Conservation (phyloP, 192 early-diverging fungal species). For the Umbelopsis ramanniana region DNA sequence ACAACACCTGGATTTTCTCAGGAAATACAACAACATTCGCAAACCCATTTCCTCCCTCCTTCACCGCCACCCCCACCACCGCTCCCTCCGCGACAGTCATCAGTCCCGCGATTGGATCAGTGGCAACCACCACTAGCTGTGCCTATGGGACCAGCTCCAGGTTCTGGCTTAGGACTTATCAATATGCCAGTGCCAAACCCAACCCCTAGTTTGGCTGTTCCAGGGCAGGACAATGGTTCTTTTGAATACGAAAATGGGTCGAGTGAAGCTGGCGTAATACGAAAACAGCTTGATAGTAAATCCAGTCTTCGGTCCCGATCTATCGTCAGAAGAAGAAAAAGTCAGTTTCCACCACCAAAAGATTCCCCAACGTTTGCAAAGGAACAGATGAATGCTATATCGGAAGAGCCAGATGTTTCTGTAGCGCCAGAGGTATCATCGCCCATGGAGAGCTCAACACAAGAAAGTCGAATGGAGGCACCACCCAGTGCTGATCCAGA, state of each 20-base stretch:
- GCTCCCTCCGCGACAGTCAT: neutral
- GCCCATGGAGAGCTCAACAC: neutral
- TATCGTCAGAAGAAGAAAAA: slow-evolving; percentile 5
- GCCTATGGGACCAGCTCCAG: neutral
- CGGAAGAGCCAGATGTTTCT: neutral
- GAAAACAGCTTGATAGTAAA: neutral
- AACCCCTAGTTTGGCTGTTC: neutral
- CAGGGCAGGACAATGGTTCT: neutral
- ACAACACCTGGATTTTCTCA: neutral
- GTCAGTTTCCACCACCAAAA: neutral
- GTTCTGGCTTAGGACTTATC: neutral
- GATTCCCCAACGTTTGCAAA: neutral
- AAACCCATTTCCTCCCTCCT: neutral
- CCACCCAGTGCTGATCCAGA: neutral
- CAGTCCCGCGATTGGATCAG: neutral
- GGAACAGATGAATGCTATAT: neutral
- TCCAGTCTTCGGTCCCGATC: slow-evolving; percentile 4
- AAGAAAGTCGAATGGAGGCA: neutral
- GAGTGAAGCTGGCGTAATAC: neutral
- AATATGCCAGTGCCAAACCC: slow-evolving; percentile 9
- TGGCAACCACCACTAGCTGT: neutral
- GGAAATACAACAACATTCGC: neutral
- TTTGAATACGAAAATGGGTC: neutral
- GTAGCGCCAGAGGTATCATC: neutral
- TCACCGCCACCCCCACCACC: neutral